A percentile compares a stretch with the other conserved stretches of the same genome.
phyloP scores from a whole-genome alignment of 352 stramenopile genomes.

The Globisporangium abappressorium region DNA sequence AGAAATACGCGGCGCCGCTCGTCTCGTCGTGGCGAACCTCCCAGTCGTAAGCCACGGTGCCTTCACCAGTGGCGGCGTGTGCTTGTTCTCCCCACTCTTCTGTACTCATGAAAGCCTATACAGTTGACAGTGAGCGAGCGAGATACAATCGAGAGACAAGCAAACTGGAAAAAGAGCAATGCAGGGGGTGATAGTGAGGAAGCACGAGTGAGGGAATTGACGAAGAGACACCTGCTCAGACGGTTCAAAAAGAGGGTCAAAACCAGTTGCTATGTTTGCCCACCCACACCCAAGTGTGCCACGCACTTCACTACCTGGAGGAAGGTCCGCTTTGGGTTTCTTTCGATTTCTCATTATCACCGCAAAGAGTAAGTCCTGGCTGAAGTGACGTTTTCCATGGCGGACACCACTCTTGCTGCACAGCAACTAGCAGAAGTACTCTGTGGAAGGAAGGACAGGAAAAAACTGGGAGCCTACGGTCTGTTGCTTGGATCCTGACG shows the following conservation, averaged over 20 bases:
- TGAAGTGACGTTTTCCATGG: no score
- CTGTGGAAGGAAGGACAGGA: no score
- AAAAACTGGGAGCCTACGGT: no score
- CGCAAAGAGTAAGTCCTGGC: no score
- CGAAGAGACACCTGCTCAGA: not conserved
- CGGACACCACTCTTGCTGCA: no score
- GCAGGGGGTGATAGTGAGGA: not conserved
- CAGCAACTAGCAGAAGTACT: no score
- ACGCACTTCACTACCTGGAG: no score
- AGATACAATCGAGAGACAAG: not conserved
- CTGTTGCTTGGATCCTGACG: not conserved
- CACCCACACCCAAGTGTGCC: no score
- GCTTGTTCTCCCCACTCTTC: not conserved
- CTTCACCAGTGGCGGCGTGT: not conserved
- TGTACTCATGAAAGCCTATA: not conserved
- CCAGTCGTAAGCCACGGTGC: constrained; percentile 23
- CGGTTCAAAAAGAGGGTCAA: not conserved
- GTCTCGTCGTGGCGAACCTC: constrained; percentile 41
- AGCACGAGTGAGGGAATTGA: not conserved
- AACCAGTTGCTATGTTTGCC: no score
- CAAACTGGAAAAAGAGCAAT: not conserved
- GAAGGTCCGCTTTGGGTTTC: no score
- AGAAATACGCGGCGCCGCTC: constrained; percentile 46
- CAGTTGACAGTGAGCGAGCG: not conserved
- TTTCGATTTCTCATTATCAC: no score